phyloP scores from a whole-genome alignment of 768 basidiomycete species.

The Megacollybia marginata region DNA sequence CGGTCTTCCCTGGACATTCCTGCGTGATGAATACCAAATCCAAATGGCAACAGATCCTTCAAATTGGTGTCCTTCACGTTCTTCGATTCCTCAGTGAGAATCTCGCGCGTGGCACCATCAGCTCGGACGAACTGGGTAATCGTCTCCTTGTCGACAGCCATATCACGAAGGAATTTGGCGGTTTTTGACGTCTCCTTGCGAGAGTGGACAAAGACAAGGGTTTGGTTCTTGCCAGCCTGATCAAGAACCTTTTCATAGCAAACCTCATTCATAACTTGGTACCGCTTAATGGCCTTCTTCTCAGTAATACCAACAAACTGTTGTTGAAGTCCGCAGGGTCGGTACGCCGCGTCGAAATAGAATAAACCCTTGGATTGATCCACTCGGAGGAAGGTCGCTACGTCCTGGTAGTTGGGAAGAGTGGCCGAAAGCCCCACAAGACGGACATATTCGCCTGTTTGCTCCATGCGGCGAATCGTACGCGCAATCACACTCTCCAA shows the following conservation, averaged over 20 bases:
- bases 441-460: slow-evolving; percentile 87
- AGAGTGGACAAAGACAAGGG: slow-evolving; percentile 95
- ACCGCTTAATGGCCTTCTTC: slow-evolving; percentile 98
- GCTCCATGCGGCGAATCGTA: slow-evolving; percentile 90
- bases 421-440: slow-evolving; percentile 95
- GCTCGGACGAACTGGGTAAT: slow-evolving; percentile 95
- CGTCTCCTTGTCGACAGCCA: slow-evolving; percentile 94
- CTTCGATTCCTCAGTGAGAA: slow-evolving; percentile 76
- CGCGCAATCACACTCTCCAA: slow-evolving; percentile 86
- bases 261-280: slow-evolving; percentile 97
- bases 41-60: slow-evolving; percentile 88
- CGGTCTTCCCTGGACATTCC: slow-evolving; percentile 93
- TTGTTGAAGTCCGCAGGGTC: slow-evolving; percentile 92
- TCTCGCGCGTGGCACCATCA: slow-evolving; percentile 86
- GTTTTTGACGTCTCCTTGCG: slow-evolving; percentile 99
- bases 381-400: slow-evolving; percentile 94
- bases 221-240: slow-evolving; percentile 82
- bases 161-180: slow-evolving; percentile 87
- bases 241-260: slow-evolving; percentile 99
- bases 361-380: slow-evolving; percentile 89
- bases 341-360: slow-evolving; percentile 92
- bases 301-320: slow-evolving; percentile 97
- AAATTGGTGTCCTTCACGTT: slow-evolving; percentile 80
- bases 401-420: slow-evolving; percentile 97
- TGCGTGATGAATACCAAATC: slow-evolving; percentile 96